Evolutionary conservation across 371 early-diverging fungal species (phyloP).

Genomic region (Mucor sp.): DNA sequence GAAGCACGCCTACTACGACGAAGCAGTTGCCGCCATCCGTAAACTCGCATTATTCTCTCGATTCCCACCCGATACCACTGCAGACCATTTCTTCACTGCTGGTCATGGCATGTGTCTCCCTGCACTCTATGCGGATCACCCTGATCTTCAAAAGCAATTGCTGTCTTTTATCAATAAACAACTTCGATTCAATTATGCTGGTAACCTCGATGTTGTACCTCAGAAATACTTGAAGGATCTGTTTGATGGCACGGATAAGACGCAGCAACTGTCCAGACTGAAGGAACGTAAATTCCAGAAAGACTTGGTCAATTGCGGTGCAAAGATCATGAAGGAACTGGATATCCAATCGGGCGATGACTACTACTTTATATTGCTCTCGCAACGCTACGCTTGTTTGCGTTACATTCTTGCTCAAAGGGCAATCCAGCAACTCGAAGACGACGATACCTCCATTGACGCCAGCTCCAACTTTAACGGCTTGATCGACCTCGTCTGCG

Average conservation of each 20-base stretch:
- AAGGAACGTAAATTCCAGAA: constrained; percentile 46
- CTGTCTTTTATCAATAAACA: constrained; percentile 39
- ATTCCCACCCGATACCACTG: constrained; percentile 30
- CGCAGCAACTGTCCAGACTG: constrained; percentile 32
- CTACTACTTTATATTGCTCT: constrained; percentile 41
- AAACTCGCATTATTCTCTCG: constrained; percentile 26
- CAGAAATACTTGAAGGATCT: constrained; percentile 10
- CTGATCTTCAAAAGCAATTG: constrained; percentile 25
- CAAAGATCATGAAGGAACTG: constrained; percentile 34
- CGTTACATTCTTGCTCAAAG: constrained; percentile 42
- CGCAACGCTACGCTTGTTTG: constrained; percentile 38
- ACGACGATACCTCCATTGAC: constrained; percentile 35
- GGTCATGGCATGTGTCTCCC: constrained; percentile 27
- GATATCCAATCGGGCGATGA: constrained; percentile 6
- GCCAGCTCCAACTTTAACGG: constrained; percentile 48
- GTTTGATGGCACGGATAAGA: constrained; percentile 7
- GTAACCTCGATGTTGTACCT: constrained; percentile 31
- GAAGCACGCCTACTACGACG: constrained; percentile 30
- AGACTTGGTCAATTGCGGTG: constrained; percentile 37
- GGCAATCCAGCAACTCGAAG: constrained; percentile 41
- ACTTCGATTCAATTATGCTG: constrained; percentile 44
- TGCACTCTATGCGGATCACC: constrained; percentile 16
- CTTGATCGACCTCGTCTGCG: constrained; percentile 32
- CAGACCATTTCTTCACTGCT: constrained; percentile 26
- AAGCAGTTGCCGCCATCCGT: constrained; percentile 34